These are phyloP conservation scores for Musa troglodytarum DNA, from an alignment of 176 grass and related monocot genomes.

Conservation along the genomic window DNA sequence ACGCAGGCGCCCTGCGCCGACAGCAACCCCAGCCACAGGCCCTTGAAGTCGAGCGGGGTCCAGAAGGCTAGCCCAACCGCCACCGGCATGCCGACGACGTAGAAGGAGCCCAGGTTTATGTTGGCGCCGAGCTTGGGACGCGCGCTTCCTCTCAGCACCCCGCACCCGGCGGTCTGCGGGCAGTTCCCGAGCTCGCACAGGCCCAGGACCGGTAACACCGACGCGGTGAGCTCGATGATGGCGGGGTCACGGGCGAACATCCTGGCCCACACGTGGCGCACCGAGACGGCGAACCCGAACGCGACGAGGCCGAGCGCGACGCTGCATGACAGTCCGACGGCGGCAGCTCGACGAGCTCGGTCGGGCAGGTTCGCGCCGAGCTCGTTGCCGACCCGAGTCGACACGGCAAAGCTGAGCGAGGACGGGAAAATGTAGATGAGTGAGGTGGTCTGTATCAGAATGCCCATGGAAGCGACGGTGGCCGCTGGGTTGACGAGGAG, in stretches of 20 bases:
- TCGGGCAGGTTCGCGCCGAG: slow-evolving; percentile 61
- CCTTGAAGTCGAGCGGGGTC: slow-evolving; percentile 41
- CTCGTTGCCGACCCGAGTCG: slow-evolving; percentile 76
- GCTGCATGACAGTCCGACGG: too few relatives aligned
- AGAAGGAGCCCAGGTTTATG: slow-evolving; percentile 40
- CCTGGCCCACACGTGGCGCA: slow-evolving; percentile 53
- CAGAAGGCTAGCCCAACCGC: slow-evolving; percentile 12
- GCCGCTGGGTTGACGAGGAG: slow-evolving; percentile 55
- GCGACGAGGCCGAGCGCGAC: slow-evolving; percentile 43
- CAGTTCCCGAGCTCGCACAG: too few relatives aligned
- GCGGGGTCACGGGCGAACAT: slow-evolving; percentile 25
- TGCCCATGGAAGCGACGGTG: slow-evolving; percentile 82
- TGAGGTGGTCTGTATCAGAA: slow-evolving; percentile 81
- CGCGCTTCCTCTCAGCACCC: slow-evolving; percentile 68
- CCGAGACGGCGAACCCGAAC: slow-evolving; percentile 43
- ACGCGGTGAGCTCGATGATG: slow-evolving; percentile 7
- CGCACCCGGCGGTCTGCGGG: slow-evolving; percentile 61
- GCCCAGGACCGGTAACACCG: slow-evolving; percentile 47
- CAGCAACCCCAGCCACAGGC: slow-evolving; percentile 29
- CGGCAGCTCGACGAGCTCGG: slow-evolving; percentile 12
- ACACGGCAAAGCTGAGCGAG: slow-evolving; percentile 90
- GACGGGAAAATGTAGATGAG: slow-evolving; percentile 97
- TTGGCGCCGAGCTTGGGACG: slow-evolving; percentile 38
- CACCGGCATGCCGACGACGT: slow-evolving; percentile 61
- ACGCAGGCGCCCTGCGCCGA: slow-evolving; percentile 56